Base-by-base conservation (phyloP, 2,329 filamentous ascomycete genomes). In the Hymenoscyphus fraxineus region DNA sequence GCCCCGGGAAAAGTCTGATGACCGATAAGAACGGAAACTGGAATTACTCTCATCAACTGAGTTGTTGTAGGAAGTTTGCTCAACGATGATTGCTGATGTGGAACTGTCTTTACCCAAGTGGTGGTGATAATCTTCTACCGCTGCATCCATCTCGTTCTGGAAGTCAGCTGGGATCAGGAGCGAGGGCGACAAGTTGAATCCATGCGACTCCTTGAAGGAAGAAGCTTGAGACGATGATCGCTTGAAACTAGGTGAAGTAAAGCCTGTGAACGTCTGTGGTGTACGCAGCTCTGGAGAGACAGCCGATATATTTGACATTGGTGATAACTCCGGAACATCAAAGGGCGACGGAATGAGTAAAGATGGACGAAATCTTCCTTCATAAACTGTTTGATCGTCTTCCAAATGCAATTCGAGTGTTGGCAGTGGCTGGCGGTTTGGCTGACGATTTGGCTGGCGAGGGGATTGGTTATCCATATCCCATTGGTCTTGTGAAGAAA, bases 91-190 rank as follows among this genome's bases (percentile, higher is more conserved):
- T 12, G 64, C 68, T 1, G 70, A 69, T 5, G 67, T 60, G 19
- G 65, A 47, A n/a, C 71, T 47, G 19, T 70, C 66, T 4, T 64
- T 58, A 47, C 67, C 41, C 51, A 63, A 70, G 51, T 71, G 69
- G 19, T 74, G 68, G 27, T 72, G 65, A 58, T 74, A 75, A 2
- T 74, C 54, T 56, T 65, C 63, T 61, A 75, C 74, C 32, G 73
- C 68, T 38, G 73, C 68, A 19, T 75, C 72, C 78, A 86, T 82
- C 69, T 86, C 80, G 66, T 82, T 79, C 61, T 83, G 80, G 68
- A 82, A 86, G 60, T 89, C 86, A 58, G 78, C 76, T 13, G 86
- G 85, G 61, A 88, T 86, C 59, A 88, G 78, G n/a, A 88, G 78
- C 3, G 84, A 84, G 0, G 86, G 86, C 7, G 86, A 88, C 40